Conservation (phyloP, 2,329 filamentous ascomycete genomes). For the Fusarium euwallaceae region DNA sequence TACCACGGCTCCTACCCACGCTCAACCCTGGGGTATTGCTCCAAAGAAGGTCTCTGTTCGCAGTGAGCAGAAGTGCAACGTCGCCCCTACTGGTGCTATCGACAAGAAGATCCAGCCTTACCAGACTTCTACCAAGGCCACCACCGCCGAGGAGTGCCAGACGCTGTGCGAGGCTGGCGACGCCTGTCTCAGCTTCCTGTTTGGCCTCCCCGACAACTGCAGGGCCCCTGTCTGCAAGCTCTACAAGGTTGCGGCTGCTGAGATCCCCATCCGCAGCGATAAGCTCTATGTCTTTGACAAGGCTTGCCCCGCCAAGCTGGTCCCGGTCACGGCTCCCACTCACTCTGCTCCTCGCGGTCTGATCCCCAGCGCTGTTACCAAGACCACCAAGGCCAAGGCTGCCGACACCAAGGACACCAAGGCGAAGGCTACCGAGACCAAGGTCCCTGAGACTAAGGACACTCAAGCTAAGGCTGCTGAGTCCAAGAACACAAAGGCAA, state of each 20-base stretch:
- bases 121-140: not conserved
- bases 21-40: not conserved
- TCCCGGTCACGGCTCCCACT: not conserved
- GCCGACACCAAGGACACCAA: not conserved
- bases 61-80: slow-evolving; percentile 1
- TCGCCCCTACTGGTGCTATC: not conserved
- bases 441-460: not conserved
- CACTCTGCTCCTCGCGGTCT: not conserved
- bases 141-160: not conserved
- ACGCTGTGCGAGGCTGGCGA: not conserved
- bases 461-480: not conserved
- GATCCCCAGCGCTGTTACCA: not conserved
- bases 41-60: not conserved
- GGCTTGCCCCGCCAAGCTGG: not conserved
- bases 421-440: not conserved
- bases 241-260: not conserved
- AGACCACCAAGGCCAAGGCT: not conserved
- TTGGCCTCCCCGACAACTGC: not conserved
- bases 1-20: not conserved
- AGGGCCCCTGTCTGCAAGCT: slow-evolving; percentile 3
- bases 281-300: slow-evolving; percentile 3
- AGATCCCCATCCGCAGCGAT: slow-evolving; percentile 1
- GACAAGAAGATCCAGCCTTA: not conserved
- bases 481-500: not conserved
- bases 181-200: slow-evolving; percentile 1